Percentiles rank a stretch among this genome's conserved stretches.
Conservation (phyloP, 2,329 filamentous ascomycete genomes). For the Trichoderma sp. region DNA sequence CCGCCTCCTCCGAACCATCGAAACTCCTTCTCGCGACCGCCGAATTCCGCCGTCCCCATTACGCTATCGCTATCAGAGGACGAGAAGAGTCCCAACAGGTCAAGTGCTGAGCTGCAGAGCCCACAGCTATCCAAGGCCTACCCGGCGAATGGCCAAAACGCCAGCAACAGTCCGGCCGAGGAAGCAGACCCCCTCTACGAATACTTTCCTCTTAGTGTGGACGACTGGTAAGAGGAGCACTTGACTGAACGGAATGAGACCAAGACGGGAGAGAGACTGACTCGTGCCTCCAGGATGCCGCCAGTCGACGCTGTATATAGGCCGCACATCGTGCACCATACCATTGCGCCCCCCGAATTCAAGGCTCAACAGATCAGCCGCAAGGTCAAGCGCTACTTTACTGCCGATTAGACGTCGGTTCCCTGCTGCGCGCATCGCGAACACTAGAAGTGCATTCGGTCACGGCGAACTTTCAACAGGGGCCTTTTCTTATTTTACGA, state of each 20-base stretch:
- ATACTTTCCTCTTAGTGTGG: conserved; percentile 87
- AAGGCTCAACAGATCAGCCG: conserved; percentile 68
- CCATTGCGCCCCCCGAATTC: conserved; percentile 67
- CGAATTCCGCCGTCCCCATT: conserved; percentile 45
- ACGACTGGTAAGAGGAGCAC: conserved; percentile 68
- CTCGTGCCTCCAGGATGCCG: conserved; percentile 61
- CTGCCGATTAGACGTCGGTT: conserved; percentile 54
- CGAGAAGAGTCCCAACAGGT: conserved; percentile 59
- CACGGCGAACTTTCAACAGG: neutral
- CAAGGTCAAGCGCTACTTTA: conserved; percentile 73
- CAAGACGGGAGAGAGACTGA: neutral
- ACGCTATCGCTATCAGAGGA: conserved; percentile 63
- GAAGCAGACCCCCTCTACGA: conserved; percentile 86
- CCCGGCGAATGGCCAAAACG: conserved; percentile 41
- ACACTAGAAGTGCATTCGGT: conserved; percentile 2
- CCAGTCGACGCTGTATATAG: conserved; percentile 88
- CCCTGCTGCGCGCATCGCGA: neutral
- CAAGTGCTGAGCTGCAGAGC: conserved; percentile 54
- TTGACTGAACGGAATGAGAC: too few species aligned
- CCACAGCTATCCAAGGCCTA: conserved; percentile 50
- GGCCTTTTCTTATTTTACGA: conserved; percentile 24
- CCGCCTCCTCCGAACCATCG: conserved; percentile 30
- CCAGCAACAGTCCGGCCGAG: conserved; percentile 67
- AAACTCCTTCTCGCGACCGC: conserved; percentile 33
- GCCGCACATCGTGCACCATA: conserved; percentile 92